Percentiles rank a stretch among this genome's conserved stretches.
Evolutionary conservation across 345 rosid genomes (phyloP).

Genomic region (Raphanus sativus): DNA sequence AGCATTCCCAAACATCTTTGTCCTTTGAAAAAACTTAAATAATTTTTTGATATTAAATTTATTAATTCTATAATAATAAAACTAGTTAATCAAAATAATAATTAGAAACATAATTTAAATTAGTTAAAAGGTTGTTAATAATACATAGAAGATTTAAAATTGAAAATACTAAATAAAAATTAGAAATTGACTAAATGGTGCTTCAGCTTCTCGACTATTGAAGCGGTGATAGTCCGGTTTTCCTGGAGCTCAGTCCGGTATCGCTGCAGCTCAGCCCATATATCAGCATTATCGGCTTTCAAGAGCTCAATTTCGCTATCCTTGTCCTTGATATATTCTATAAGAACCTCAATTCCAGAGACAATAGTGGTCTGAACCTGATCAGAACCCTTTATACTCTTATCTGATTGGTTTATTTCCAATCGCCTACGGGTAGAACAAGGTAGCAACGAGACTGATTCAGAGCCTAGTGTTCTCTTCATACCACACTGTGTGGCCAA

Average conservation of each 20-base stretch:
- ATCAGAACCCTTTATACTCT: background rate
- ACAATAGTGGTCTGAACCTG: background rate
- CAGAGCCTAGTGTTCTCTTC: background rate
- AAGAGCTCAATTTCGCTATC: background rate
- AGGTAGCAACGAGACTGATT: background rate
- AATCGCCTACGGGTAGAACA: background rate
- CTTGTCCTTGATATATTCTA: background rate
- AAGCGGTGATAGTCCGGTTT: background rate
- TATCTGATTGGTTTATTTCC: background rate
- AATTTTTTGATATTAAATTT: too few species aligned
- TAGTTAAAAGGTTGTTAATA: background rate
- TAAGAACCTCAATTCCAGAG: background rate
- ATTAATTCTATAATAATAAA: too few species aligned
- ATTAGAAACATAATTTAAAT: too few species aligned
- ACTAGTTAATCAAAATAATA: background rate
- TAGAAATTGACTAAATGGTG: background rate
- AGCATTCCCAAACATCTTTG: background rate
- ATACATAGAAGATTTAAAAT: background rate
- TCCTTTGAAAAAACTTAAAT: background rate
- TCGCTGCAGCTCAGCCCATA: background rate
- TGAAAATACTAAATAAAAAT: background rate
- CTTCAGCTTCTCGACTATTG: background rate
- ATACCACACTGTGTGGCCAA: background rate
- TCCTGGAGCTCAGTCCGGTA: background rate
- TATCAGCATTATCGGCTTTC: background rate